Conservation (phyloP, 2,329 filamentous ascomycete species). For the Colletotrichum sp. region DNA sequence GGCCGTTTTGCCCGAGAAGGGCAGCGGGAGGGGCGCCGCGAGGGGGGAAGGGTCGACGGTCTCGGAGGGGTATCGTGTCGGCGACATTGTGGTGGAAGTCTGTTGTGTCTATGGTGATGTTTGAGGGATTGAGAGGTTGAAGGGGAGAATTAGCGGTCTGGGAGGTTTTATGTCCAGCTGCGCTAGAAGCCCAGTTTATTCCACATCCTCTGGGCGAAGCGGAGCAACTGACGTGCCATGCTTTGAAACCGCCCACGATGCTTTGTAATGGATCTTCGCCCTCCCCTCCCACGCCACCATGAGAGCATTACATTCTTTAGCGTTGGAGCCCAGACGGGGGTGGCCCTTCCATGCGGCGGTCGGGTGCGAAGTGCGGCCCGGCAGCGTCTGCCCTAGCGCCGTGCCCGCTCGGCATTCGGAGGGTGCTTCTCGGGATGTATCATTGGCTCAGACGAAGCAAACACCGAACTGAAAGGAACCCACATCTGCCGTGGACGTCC, state of each 20-base stretch:
- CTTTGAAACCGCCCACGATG: not conserved
- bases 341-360: not conserved
- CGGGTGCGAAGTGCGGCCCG: not conserved
- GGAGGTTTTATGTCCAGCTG: not conserved
- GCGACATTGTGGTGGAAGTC: not conserved
- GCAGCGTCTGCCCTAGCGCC: not conserved
- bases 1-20: constrained; percentile 58
- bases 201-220: not conserved
- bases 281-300: not conserved
- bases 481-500: not conserved
- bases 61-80: constrained; percentile 1
- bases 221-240: not conserved
- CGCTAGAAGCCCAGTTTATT: not conserved
- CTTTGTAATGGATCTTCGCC: not conserved
- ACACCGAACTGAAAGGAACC: not conserved
- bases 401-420: not conserved
- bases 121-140: too few species aligned
- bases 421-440: not conserved
- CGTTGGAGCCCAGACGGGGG: not conserved
- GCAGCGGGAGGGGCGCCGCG: constrained; percentile 50
- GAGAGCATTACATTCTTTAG: not conserved
- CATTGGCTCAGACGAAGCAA: not conserved
- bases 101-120: not conserved
- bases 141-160: not conserved
- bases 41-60: constrained; percentile 29